These are phyloP conservation scores for Candida oleophila DNA, from an alignment of 805 yeast species.

Conservation along the genomic window DNA sequence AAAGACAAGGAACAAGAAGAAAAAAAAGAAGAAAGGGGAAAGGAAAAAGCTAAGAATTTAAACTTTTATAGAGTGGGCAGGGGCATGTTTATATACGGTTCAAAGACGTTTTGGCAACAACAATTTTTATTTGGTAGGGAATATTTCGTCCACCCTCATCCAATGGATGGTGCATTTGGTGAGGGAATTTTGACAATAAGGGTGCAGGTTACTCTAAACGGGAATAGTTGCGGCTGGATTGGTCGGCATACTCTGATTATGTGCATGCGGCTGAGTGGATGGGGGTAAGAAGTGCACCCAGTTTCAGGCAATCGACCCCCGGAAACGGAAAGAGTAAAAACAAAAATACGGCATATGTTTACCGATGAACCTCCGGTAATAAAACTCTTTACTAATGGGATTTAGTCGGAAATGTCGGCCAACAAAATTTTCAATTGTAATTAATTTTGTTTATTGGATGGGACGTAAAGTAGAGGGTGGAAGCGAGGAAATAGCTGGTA, in stretches of 20 bases:
- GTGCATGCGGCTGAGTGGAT: not conserved
- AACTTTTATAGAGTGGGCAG: not conserved
- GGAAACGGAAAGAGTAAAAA: not conserved
- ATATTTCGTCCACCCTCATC: conserved; percentile 3
- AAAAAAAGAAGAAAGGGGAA: conserved; percentile 5
- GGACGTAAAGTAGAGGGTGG: too few species aligned
- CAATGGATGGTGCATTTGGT: conserved; percentile 4
- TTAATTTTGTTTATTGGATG: not conserved
- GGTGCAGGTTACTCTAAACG: conserved; percentile 1
- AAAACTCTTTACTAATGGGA: too few species aligned
- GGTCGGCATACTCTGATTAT: not conserved
- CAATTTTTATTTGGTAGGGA: not conserved
- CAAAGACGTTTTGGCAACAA: not conserved
- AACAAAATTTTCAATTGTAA: not conserved
- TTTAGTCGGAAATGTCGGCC: not conserved
- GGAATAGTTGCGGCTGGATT: not conserved
- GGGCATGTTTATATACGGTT: conserved; percentile 4
- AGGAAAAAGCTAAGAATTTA: conserved; percentile 3
- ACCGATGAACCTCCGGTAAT: not conserved
- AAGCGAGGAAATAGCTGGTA: too few species aligned
- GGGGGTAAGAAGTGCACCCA: not conserved
- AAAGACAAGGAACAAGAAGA: conserved; percentile 8
- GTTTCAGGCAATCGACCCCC: not conserved
- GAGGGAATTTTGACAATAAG: conserved; percentile 6
- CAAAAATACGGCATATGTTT: not conserved